Evolutionary conservation across 2,329 filamentous ascomycete species (phyloP).

Genomic region (Nemania sp.): DNA sequence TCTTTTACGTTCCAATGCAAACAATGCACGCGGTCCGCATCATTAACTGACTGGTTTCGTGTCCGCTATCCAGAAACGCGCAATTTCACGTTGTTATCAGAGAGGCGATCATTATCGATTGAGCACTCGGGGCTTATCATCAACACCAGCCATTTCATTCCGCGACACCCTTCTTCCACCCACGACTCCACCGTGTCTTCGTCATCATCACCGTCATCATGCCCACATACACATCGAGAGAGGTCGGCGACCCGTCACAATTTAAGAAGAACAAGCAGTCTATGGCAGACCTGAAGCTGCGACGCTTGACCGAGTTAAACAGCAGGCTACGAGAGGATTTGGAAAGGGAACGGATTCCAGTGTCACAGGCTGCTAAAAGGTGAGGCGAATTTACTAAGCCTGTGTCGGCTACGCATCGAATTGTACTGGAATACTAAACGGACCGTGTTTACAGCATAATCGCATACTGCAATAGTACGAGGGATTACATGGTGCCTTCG

Average conservation of each 20-base stretch:
- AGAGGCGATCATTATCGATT: constrained; percentile 35
- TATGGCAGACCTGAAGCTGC: constrained; percentile 98
- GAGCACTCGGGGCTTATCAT: constrained; percentile 42
- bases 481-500: constrained; percentile 98
- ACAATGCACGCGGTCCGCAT: constrained; percentile 25
- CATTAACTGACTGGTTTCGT: constrained; percentile 28
- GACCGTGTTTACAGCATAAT: constrained; percentile 77
- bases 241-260: constrained; percentile 75
- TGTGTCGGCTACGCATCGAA: not conserved
- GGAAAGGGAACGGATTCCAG: constrained; percentile 93
- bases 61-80: constrained; percentile 29
- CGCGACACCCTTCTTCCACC: constrained; percentile 36
- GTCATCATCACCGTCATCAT: constrained; percentile 58
- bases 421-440: constrained; percentile 33
- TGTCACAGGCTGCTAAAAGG: constrained; percentile 92
- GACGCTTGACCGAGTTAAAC: constrained; percentile 96
- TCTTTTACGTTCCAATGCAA: constrained; percentile 14
- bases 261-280: constrained; percentile 97
- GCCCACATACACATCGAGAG: constrained; percentile 75
- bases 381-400: constrained; percentile 57
- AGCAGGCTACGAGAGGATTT: constrained; percentile 95
- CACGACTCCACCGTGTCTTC: constrained; percentile 39
- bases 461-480: constrained; percentile 96
- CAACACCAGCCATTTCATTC: constrained; percentile 32
- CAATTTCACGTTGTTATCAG: constrained; percentile 26